Evolutionary conservation across 2,329 filamentous ascomycete species (phyloP).

Genomic region (Xylariales sp.): DNA sequence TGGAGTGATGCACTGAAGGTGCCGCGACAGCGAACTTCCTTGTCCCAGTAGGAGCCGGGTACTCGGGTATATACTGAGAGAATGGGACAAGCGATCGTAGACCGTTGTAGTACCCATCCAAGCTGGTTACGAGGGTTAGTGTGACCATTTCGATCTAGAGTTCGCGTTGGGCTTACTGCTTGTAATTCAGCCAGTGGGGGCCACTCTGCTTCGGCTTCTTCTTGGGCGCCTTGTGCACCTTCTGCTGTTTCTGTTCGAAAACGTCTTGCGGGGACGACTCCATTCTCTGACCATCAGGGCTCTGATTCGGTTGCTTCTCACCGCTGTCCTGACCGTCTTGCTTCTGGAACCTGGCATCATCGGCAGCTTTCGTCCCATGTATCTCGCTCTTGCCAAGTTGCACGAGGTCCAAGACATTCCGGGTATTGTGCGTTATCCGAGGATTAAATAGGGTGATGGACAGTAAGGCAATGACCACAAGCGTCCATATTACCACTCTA

Average conservation of each 20-base stretch:
- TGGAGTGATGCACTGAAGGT: constrained; percentile 25
- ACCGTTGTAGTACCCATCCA: constrained; percentile 77
- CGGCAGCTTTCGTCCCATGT: constrained; percentile 2
- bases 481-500: constrained; percentile 46
- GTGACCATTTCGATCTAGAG: neutral
- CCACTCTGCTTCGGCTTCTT: constrained; percentile 14
- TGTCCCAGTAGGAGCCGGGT: constrained; percentile 44
- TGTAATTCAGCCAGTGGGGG: constrained; percentile 35
- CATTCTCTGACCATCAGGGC: constrained; percentile 20
- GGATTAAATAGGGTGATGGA: constrained; percentile 35
- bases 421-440: constrained; percentile 16
- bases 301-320: constrained; percentile 7
- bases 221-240: constrained; percentile 11
- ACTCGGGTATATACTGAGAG: constrained; percentile 65
- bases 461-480: constrained; percentile 37
- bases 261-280: too few relatives aligned
- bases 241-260: constrained; percentile 20
- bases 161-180: constrained; percentile 33
- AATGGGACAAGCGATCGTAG: constrained; percentile 64
- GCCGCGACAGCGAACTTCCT: constrained; percentile 14
- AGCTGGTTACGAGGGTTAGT: constrained; percentile 43
- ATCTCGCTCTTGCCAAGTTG: constrained; percentile 18
- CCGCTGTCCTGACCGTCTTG: constrained; percentile 15
- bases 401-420: constrained; percentile 24
- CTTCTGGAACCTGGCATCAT: constrained; percentile 13